phyloP scores from a whole-genome alignment of 2,329 filamentous ascomycete genomes.

The Sclerotinia glacialis region DNA sequence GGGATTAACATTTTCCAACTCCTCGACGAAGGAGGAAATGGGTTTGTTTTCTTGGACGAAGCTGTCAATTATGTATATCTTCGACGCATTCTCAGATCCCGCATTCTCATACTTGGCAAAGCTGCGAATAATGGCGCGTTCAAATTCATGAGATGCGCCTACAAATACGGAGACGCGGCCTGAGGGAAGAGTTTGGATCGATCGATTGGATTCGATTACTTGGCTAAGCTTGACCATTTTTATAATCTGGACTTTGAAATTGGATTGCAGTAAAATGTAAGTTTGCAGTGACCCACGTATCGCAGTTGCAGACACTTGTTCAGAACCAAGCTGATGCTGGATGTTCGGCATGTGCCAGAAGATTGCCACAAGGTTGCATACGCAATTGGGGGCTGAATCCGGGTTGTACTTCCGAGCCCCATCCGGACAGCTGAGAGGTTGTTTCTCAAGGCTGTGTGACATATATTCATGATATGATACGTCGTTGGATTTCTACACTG shows the following conservation, averaged over 20 bases:
- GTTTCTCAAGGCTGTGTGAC: neutral
- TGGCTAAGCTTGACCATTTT: neutral
- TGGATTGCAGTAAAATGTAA: neutral
- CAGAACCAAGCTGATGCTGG: too few relatives aligned
- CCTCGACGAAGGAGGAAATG: neutral
- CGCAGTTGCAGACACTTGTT: neutral
- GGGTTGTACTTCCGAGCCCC: neutral
- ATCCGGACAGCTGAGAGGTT: neutral
- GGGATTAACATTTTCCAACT: neutral
- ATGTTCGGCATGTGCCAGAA: neutral
- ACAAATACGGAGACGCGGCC: neutral
- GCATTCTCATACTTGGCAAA: neutral
- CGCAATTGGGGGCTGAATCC: neutral
- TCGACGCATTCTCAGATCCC: neutral
- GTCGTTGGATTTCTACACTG: neutral
- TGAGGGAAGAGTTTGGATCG: neutral
- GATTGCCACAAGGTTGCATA: neutral
- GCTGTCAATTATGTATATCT: neutral
- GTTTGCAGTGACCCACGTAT: neutral
- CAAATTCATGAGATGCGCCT: neutral
- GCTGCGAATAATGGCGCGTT: neutral
- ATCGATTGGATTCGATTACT: slow-evolving; percentile 3
- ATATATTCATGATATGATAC: neutral
- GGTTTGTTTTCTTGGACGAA: neutral
- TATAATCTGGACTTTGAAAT: neutral